Percentiles rank a stretch among this genome's conserved stretches.
These are phyloP conservation scores for Leccinum longicurvipes DNA, from an alignment of 768 basidiomycete species.

Conservation along the genomic window DNA sequence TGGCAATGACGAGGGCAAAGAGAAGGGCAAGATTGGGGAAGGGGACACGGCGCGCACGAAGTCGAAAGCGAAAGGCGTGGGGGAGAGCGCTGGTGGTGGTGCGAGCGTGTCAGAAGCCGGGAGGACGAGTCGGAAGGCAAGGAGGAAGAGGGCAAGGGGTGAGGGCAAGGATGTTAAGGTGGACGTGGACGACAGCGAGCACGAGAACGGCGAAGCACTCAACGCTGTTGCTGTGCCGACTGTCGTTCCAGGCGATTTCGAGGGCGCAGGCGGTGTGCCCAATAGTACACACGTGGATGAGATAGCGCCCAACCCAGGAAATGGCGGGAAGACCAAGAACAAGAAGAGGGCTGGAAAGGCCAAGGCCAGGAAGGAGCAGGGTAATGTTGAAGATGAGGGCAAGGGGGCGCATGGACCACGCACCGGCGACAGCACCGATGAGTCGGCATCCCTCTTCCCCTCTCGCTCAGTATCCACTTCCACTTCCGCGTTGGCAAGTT, in stretches of 20 bases:
- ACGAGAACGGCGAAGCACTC: rapidly evolving
- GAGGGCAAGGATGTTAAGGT: background rate
- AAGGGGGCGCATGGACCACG: conserved; percentile 7
- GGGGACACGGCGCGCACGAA: background rate
- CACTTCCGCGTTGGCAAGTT: background rate
- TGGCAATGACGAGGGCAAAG: background rate
- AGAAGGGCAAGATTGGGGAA: background rate
- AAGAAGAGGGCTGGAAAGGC: conserved; percentile 26
- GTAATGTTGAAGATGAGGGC: background rate
- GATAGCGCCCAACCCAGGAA: conserved; percentile 30
- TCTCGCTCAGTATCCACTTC: background rate
- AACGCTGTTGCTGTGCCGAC: background rate
- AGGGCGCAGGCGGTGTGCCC: background rate
- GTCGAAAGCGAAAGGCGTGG: background rate
- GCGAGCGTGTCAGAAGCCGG: background rate
- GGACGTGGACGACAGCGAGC: background rate
- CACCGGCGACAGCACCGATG: conserved; percentile 18
- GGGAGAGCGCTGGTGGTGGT: background rate
- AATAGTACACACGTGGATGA: background rate
- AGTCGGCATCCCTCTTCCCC: conserved; percentile 7
- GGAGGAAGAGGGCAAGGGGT: background rate
- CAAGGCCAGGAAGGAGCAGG: background rate
- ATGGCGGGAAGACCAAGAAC: conserved; percentile 33
- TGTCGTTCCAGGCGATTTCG: conserved; percentile 17
- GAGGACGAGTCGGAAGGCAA: background rate